These are phyloP conservation scores for Symbiodinium pilosum DNA, from an alignment of 73 alveolate genomes.

Conservation along the genomic window DNA sequence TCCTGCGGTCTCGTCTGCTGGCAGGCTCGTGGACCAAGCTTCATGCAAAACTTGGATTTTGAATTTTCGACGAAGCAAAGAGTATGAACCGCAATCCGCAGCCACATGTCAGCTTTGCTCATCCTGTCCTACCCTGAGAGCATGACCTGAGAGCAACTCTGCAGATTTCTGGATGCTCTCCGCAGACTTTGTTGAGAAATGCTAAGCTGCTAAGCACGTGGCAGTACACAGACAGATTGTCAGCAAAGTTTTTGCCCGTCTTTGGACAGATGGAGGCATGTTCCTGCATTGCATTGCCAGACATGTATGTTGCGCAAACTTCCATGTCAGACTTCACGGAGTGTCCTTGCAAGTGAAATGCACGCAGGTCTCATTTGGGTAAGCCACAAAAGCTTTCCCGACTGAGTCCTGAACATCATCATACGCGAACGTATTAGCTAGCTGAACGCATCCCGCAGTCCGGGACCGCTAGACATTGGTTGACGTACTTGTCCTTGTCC, in stretches of 20 bases:
- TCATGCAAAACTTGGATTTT: no score
- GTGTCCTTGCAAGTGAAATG: slow-evolving; percentile 74
- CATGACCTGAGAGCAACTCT: neutral
- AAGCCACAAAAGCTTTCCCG: slow-evolving; percentile 80
- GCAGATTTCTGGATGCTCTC: neutral
- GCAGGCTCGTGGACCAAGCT: no score
- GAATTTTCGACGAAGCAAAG: no score
- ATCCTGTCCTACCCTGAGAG: slow-evolving; percentile 2
- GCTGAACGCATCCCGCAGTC: neutral
- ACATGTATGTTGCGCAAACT: no score
- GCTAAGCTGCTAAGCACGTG: neutral
- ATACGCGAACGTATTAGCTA: neutral
- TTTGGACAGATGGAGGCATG: slow-evolving; percentile 76
- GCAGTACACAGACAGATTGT: slow-evolving; percentile 74
- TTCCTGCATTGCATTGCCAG: neutral
- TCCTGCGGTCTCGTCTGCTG: no score
- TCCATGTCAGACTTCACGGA: no score
- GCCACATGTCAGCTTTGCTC: slow-evolving; percentile 7
- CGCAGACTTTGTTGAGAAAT: neutral
- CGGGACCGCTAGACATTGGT: neutral
- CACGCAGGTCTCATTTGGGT: slow-evolving; percentile 92
- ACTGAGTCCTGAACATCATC: slow-evolving; percentile 44
- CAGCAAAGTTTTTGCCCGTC: slow-evolving; percentile 86
- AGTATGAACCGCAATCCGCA: neutral
- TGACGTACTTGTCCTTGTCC: slow-evolving; percentile 51